Evolutionary conservation across 805 yeast species (phyloP).

Genomic region (Monosporozyma servazzii): DNA sequence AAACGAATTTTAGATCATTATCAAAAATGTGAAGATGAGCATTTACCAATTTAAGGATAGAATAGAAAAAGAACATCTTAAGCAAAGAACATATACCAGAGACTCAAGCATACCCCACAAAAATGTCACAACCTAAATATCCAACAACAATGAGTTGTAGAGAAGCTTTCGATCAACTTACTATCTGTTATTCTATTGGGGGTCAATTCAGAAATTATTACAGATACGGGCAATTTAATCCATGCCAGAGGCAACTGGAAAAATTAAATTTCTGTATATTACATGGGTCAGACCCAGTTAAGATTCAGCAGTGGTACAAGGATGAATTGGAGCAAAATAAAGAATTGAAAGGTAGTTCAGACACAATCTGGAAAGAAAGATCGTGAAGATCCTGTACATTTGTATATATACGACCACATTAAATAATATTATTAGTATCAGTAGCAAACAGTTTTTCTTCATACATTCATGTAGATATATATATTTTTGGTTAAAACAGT

Average conservation of each 20-base stretch:
- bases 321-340: slow-evolving; percentile 46
- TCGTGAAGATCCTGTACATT: background rate
- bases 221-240: slow-evolving; percentile 67
- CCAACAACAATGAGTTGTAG: slow-evolving; percentile 56
- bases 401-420: background rate
- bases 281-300: slow-evolving; percentile 44
- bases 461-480: too few relatives aligned
- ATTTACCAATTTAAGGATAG: background rate
- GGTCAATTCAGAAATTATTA: slow-evolving; percentile 83
- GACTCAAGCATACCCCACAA: too few relatives aligned
- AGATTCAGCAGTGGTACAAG: slow-evolving; percentile 67
- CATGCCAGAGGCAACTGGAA: slow-evolving; percentile 59
- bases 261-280: slow-evolving; percentile 75
- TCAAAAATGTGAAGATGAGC: background rate
- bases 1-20: background rate
- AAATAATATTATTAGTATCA: background rate
- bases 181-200: slow-evolving; percentile 81
- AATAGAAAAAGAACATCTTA: background rate
- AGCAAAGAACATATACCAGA: too few relatives aligned
- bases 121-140: slow-evolving; percentile 7
- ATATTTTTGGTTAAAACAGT: background rate
- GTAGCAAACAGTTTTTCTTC: background rate
- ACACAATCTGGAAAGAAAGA: slow-evolving; percentile 67
- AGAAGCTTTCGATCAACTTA: slow-evolving; percentile 79
- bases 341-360: slow-evolving; percentile 63